phyloP scores from a whole-genome alignment of 2,329 filamentous ascomycete genomes.

The Mariannaea elegans region DNA sequence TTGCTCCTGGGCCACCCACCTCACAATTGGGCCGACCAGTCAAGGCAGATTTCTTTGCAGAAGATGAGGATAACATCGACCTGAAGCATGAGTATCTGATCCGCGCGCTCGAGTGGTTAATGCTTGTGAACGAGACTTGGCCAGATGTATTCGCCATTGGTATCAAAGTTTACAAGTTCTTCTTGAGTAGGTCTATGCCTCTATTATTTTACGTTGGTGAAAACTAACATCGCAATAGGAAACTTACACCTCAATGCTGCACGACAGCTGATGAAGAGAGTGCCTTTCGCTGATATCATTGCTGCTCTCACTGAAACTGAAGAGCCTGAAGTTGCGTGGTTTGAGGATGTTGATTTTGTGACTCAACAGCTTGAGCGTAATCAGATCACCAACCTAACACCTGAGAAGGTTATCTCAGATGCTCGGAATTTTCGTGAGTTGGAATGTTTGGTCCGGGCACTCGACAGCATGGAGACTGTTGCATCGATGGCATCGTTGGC shows the following conservation, averaged over 20 bases:
- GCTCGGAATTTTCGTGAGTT: constrained; percentile 74
- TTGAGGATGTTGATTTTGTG: constrained; percentile 54
- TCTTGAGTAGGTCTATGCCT: constrained; percentile 69
- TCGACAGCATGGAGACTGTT: constrained; percentile 75
- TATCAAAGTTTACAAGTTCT: constrained; percentile 80
- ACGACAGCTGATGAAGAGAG: constrained; percentile 60
- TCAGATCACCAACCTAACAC: constrained; percentile 47
- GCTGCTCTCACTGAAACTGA: constrained; percentile 50
- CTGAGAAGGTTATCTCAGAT: constrained; percentile 58
- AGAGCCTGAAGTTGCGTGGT: constrained; percentile 48
- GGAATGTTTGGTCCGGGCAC: constrained; percentile 70
- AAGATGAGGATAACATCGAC: constrained; percentile 62
- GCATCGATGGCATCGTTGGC: constrained; percentile 63
- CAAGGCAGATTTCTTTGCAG: constrained; percentile 75
- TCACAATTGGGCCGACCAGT: constrained; percentile 67
- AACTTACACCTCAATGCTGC: constrained; percentile 63
- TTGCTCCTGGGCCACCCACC: constrained; percentile 51
- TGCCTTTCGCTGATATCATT: constrained; percentile 60
- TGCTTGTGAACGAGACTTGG: constrained; percentile 78
- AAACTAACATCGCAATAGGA: constrained; percentile 46
- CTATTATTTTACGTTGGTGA: neutral
- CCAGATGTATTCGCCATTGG: constrained; percentile 74
- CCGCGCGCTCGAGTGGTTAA: constrained; percentile 84
- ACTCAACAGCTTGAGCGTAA: constrained; percentile 47
- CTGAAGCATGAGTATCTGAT: constrained; percentile 77